These are phyloP conservation scores for Lophiostoma macrostomum DNA, from an alignment of 495 filamentous ascomycete genomes.

Conservation along the genomic window DNA sequence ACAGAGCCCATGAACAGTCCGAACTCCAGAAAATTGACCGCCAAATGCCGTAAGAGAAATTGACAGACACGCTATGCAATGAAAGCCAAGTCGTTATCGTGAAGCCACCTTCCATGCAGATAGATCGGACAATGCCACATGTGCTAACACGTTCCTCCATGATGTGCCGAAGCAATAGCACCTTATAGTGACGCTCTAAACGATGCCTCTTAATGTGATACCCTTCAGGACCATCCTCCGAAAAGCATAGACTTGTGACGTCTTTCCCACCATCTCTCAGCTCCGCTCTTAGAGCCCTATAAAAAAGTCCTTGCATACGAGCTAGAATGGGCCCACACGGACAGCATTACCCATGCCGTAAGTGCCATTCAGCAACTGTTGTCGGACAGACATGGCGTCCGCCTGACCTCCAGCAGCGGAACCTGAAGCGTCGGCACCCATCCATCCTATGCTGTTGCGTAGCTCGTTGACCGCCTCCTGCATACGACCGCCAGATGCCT, in stretches of 20 bases:
- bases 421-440: constrained; percentile 53
- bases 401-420: constrained; percentile 27
- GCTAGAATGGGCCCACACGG: constrained; percentile 69
- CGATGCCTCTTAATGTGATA: no score
- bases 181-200: no score
- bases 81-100: constrained; percentile 24
- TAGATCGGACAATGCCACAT: not conserved
- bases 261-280: no score
- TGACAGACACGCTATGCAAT: constrained; percentile 26
- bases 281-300: not conserved
- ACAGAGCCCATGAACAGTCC: not conserved
- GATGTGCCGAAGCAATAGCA: no score
- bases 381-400: constrained; percentile 67
- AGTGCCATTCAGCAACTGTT: constrained; percentile 74
- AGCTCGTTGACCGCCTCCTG: constrained; percentile 77
- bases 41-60: not conserved
- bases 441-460: constrained; percentile 71
- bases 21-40: constrained; percentile 2
- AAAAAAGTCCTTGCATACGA: no score
- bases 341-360: constrained; percentile 67
- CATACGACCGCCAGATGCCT: constrained; percentile 78
- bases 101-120: constrained; percentile 4
- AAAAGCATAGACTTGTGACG: no score
- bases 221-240: no score
- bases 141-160: no score